Percentiles rank a stretch among this genome's conserved stretches.
Conservation (phyloP, 31 red algal species). For the Porphyra umbilicalis region DNA sequence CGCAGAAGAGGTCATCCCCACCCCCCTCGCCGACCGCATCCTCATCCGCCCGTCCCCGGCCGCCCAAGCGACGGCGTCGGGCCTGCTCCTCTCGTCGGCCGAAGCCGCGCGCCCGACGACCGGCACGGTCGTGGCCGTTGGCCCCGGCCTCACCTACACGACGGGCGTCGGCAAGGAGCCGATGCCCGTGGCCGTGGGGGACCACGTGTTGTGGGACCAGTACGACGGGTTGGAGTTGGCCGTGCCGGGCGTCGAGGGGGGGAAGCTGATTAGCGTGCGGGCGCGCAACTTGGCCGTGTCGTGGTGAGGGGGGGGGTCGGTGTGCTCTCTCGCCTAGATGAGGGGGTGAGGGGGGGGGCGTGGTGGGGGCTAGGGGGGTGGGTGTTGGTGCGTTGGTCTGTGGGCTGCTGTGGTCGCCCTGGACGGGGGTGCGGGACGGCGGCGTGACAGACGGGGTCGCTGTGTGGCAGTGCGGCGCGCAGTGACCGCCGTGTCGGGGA, state of each 20-base stretch:
- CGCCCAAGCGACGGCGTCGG: conserved; percentile 47
- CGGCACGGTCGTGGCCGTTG: conserved; percentile 75
- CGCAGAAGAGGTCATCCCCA: not conserved
- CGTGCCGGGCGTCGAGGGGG: not conserved
- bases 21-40: conserved; percentile 45
- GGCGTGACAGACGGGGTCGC: no score
- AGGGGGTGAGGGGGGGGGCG: no score
- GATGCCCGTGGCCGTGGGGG: not conserved
- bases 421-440: not conserved
- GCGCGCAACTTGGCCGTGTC: not conserved
- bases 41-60: conserved; percentile 58
- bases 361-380: not conserved
- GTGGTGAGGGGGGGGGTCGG: not conserved
- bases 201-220: not conserved
- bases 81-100: conserved; percentile 66
- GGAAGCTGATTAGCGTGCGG: not conserved
- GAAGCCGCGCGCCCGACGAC: conserved; percentile 27
- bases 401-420: not conserved
- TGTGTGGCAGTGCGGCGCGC: no score
- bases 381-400: not conserved
- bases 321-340: no score
- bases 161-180: not conserved
- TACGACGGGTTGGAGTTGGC: not conserved
- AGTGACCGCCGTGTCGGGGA: no score
- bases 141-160: conserved; percentile 36